phyloP scores from a whole-genome alignment of 345 rosid species.

The Euphorbia peplus region DNA sequence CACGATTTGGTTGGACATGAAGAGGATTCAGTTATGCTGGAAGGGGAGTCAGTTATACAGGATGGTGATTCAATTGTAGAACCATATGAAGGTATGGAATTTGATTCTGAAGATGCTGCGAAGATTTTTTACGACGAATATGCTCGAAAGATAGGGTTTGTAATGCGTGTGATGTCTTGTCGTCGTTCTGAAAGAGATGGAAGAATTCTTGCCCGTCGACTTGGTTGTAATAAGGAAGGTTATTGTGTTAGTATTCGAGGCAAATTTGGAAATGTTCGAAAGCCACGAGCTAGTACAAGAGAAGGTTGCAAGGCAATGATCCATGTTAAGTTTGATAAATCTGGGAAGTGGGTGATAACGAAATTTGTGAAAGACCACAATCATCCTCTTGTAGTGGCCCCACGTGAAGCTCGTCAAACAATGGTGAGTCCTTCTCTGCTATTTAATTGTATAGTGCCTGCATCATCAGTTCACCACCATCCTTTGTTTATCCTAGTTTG shows the following conservation, averaged over 20 bases:
- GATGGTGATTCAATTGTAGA: constrained; percentile 42
- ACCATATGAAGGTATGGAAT: constrained; percentile 79
- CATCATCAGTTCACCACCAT: constrained; percentile 9
- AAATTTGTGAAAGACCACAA: constrained; percentile 82
- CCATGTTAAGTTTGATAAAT: constrained; percentile 67
- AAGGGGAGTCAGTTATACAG: constrained; percentile 29
- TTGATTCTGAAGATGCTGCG: constrained; percentile 85
- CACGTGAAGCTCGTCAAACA: constrained; percentile 79
- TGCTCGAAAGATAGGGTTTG: constrained; percentile 75
- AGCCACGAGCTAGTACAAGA: constrained; percentile 70
- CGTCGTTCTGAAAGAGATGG: constrained; percentile 93
- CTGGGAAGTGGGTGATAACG: constrained; percentile 83
- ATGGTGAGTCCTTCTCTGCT: constrained; percentile 43
- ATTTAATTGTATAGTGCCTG: neutral
- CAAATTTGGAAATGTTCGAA: constrained; percentile 63
- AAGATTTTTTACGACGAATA: constrained; percentile 81
- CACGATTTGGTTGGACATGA: constrained; percentile 27
- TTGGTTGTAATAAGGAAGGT: constrained; percentile 95
- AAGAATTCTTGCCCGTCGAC: constrained; percentile 77
- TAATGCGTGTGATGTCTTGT: constrained; percentile 94
- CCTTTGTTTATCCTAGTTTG: neutral
- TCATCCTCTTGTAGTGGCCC: constrained; percentile 73
- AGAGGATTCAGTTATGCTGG: constrained; percentile 29
- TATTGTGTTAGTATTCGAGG: constrained; percentile 75
- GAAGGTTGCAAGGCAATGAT: constrained; percentile 95